Evolutionary conservation across 139 green algal genomes (phyloP).

Genomic region (Chlorella vulgaris): DNA sequence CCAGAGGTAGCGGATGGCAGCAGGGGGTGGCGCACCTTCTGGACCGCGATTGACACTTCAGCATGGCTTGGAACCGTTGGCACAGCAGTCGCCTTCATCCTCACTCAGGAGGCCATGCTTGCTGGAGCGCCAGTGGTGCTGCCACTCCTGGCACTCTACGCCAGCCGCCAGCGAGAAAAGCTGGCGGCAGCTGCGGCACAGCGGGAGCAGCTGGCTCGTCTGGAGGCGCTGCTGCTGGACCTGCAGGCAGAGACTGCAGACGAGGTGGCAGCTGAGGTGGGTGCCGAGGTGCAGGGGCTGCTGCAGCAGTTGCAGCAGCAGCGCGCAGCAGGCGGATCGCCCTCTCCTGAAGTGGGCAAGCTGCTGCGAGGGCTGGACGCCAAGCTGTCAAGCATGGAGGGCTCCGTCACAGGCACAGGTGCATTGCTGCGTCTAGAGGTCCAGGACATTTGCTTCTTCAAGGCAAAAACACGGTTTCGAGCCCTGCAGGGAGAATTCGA

Average conservation of each 20-base stretch:
- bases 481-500: background rate
- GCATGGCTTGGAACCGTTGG: slow-evolving; percentile 53
- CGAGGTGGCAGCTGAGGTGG: slow-evolving; percentile 38
- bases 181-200: slow-evolving; percentile 12
- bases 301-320: slow-evolving; percentile 29
- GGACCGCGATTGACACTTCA: slow-evolving; percentile 43
- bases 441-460: too few relatives aligned
- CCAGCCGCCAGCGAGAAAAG: slow-evolving; percentile 37
- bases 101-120: slow-evolving; percentile 55
- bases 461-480: too few relatives aligned
- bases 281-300: slow-evolving; percentile 24
- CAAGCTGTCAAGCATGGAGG: slow-evolving; percentile 55
- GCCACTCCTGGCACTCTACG: slow-evolving; percentile 54
- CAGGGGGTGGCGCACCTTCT: slow-evolving; percentile 44
- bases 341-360: background rate
- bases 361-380: slow-evolving; percentile 44
- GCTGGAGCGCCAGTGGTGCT: slow-evolving; percentile 44
- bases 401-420: slow-evolving; percentile 49
- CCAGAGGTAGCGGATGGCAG: background rate
- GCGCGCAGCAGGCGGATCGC: background rate
- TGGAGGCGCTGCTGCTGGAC: slow-evolving; percentile 34
- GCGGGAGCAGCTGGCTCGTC: background rate
- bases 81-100: slow-evolving; percentile 51
- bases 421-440: too few relatives aligned
- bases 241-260: slow-evolving; percentile 29